Conservation (phyloP, 2,329 filamentous ascomycete genomes). For the Penicillium sp. region DNA sequence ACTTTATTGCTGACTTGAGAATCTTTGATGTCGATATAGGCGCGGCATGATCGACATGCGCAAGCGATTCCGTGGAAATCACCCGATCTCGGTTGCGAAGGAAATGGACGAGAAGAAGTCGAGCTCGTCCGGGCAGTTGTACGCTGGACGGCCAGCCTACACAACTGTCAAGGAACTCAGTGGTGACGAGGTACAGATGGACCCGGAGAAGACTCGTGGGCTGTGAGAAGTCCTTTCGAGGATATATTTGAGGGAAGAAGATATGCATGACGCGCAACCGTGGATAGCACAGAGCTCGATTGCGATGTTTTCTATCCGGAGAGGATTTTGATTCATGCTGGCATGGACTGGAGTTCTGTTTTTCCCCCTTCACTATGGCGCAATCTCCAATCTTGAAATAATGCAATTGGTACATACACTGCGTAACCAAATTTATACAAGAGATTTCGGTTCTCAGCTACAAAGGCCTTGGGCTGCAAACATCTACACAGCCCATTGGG, state of each 20-base stretch:
- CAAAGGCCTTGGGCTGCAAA: neutral
- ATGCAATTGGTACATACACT: slow-evolving; percentile 3
- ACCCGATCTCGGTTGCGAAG: slow-evolving; percentile 73
- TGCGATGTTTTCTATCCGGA: slow-evolving; percentile 10
- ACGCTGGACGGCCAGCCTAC: slow-evolving; percentile 76
- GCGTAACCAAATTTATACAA: neutral
- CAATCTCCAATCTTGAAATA: slow-evolving; percentile 16
- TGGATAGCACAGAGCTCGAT: neutral
- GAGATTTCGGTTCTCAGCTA: neutral
- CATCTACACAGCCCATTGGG: slow-evolving; percentile 1
- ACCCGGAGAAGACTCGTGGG: slow-evolving; percentile 53
- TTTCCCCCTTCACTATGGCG: slow-evolving; percentile 1
- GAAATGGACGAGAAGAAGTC: slow-evolving; percentile 59
- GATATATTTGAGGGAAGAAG: neutral
- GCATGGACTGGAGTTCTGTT: slow-evolving; percentile 32
- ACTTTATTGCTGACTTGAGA: slow-evolving; percentile 11
- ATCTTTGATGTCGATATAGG: slow-evolving; percentile 26
- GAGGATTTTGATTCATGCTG: slow-evolving; percentile 26
- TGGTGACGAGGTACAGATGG: slow-evolving; percentile 64
- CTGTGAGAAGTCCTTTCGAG: slow-evolving; percentile 33
- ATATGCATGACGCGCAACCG: neutral
- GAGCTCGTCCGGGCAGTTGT: slow-evolving; percentile 67
- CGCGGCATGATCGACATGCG: slow-evolving; percentile 98
- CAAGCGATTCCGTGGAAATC: slow-evolving; percentile 94
- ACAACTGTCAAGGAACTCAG: slow-evolving; percentile 67